Conservation (phyloP, 2,329 filamentous ascomycete genomes). For the Verticillium nonalfalfae region DNA sequence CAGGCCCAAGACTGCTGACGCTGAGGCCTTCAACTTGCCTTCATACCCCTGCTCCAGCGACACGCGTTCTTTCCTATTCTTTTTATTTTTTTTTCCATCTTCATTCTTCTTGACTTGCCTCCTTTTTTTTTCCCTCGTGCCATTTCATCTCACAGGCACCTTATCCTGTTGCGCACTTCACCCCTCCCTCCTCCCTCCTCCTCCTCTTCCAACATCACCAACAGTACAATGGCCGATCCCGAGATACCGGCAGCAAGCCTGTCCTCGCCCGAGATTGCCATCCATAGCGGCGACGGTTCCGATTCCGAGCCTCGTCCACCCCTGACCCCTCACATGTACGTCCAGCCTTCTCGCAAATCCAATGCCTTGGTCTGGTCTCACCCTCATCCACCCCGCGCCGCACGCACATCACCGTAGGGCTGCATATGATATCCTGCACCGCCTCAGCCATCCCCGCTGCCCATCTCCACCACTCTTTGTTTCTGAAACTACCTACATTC, state of each 20-base stretch:
- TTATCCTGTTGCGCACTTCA: too few species aligned
- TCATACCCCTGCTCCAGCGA: neutral
- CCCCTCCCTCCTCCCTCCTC: neutral
- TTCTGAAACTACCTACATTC: neutral
- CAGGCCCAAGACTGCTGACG: neutral
- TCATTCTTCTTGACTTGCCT: too few species aligned
- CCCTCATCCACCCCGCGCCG: constrained; percentile 1
- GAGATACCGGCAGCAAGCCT: constrained; percentile 1
- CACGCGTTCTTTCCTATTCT: neutral
- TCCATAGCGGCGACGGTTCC: constrained; percentile 6
- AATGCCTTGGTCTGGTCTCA: neutral
- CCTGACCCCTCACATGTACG: constrained; percentile 36
- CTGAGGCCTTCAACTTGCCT: neutral
- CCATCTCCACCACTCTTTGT: constrained; percentile 1
- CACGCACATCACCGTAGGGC: neutral
- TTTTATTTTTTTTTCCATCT: too few species aligned
- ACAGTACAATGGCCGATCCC: constrained; percentile 1
- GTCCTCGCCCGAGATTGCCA: constrained; percentile 9
- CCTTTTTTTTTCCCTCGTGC: neutral
- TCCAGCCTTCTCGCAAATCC: constrained; percentile 10
- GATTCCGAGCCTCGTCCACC: constrained; percentile 19
- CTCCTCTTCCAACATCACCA: neutral
- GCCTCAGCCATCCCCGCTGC: constrained; percentile 7
- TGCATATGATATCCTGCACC: constrained; percentile 7
- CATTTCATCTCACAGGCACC: neutral